Evolutionary conservation across 805 yeast genomes (phyloP).

Genomic region (Metahyphopichia silvanorum): DNA sequence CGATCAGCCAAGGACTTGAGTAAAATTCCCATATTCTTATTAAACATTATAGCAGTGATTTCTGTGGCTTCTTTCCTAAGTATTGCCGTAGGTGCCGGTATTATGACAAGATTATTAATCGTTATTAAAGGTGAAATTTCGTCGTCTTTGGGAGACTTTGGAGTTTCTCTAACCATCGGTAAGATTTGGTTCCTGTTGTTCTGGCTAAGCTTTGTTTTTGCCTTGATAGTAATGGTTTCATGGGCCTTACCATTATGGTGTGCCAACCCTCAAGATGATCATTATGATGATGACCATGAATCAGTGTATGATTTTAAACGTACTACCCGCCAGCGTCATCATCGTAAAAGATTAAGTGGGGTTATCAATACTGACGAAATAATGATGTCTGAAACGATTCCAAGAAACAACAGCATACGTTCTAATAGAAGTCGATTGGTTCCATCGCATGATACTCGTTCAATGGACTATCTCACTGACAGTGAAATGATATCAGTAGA

Average conservation of each 20-base stretch:
- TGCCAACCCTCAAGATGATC: conserved; percentile 38
- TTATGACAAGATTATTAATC: conserved; percentile 24
- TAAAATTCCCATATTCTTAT: conserved; percentile 24
- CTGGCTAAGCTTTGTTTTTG: conserved; percentile 32
- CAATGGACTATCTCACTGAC: background rate
- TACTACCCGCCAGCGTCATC: background rate
- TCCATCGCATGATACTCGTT: no score
- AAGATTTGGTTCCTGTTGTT: conserved; percentile 35
- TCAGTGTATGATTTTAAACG: background rate
- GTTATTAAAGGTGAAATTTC: conserved; percentile 21
- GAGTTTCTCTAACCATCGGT: conserved; percentile 44
- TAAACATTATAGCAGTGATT: conserved; percentile 34
- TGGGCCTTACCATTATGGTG: conserved; percentile 49
- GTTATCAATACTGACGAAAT: background rate
- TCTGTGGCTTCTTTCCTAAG: conserved; percentile 33
- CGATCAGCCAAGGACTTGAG: conserved; percentile 31
- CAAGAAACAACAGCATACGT: conserved; percentile 1
- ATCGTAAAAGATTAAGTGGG: conserved; percentile 1
- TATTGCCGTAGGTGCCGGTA: conserved; percentile 23
- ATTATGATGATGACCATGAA: conserved; percentile 3
- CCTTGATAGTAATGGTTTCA: conserved; percentile 22
- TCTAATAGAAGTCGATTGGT: no score
- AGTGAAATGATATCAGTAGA: background rate
- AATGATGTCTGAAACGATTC: background rate
- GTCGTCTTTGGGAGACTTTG: conserved; percentile 41